A percentile compares a stretch with the other conserved stretches of the same genome.
phyloP scores from a whole-genome alignment of 148 eudicot species.

The Talinum fruticosum region DNA sequence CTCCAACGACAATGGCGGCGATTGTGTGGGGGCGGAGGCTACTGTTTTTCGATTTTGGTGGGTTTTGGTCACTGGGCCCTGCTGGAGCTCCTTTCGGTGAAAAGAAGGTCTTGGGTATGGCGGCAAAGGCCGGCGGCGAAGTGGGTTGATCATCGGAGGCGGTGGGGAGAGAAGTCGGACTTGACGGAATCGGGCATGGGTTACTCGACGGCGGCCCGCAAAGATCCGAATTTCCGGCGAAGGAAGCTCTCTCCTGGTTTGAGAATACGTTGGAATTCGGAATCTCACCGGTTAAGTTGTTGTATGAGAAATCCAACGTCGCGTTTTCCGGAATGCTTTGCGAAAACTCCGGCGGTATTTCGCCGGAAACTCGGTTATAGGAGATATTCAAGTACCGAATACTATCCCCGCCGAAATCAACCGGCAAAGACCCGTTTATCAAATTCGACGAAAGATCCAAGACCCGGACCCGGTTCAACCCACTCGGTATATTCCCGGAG shows the following conservation, averaged over 20 bases:
- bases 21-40: constrained; percentile 41
- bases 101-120: constrained; percentile 48
- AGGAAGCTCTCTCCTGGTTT: constrained; percentile 43
- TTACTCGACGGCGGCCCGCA: constrained; percentile 57
- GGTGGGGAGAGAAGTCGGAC: constrained; percentile 29
- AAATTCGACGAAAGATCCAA: constrained; percentile 71
- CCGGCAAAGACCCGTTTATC: constrained; percentile 64
- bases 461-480: constrained; percentile 41
- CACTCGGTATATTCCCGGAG: constrained; percentile 51
- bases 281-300: constrained; percentile 66
- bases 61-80: neutral
- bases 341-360: constrained; percentile 59
- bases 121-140: constrained; percentile 77
- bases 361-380: constrained; percentile 57
- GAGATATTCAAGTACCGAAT: constrained; percentile 55
- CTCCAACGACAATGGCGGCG: constrained; percentile 66
- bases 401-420: constrained; percentile 41
- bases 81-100: constrained; percentile 21
- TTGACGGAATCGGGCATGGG: constrained; percentile 47
- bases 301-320: constrained; percentile 65
- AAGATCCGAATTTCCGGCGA: constrained; percentile 54
- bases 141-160: constrained; percentile 18
- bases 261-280: constrained; percentile 50
- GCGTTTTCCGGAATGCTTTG: constrained; percentile 48
- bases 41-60: neutral